phyloP scores from a whole-genome alignment of 257 asterid genomes.

The Lycium ferocissimum region DNA sequence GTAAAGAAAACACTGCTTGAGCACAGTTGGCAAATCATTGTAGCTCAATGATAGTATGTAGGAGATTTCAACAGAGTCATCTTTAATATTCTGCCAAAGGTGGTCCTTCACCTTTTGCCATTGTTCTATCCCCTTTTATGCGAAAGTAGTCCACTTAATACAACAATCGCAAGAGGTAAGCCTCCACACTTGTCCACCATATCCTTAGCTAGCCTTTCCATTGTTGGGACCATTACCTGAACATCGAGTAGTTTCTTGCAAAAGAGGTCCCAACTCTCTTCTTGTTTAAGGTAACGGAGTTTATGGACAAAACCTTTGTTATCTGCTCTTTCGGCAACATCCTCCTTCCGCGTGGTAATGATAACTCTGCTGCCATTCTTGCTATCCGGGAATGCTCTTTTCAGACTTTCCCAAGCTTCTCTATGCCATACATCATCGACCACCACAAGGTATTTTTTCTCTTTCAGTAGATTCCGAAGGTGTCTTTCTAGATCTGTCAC shows the following conservation, averaged over 20 bases:
- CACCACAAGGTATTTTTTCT: too few species aligned
- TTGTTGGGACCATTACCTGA: background rate
- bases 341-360: too few species aligned
- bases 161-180: background rate
- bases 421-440: too few species aligned
- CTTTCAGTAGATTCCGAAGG: background rate
- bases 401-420: too few species aligned
- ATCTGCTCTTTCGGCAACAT: background rate
- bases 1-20: slow-evolving; percentile 26
- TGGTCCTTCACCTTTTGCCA: background rate
- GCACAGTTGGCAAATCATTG: slow-evolving; percentile 2
- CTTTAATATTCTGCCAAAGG: background rate
- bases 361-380: background rate
- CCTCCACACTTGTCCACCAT: background rate
- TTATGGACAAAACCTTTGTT: background rate
- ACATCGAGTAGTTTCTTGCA: background rate
- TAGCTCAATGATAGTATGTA: background rate
- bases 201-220: background rate
- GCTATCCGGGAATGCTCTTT: slow-evolving; percentile 24
- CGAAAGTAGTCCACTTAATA: background rate
- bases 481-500: background rate
- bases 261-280: slow-evolving; percentile 23
- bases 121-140: background rate
- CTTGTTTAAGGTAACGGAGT: background rate
- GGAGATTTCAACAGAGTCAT: background rate